Base-by-base conservation (phyloP, 306 rosid species). In the Albizia julibrissin region DNA sequence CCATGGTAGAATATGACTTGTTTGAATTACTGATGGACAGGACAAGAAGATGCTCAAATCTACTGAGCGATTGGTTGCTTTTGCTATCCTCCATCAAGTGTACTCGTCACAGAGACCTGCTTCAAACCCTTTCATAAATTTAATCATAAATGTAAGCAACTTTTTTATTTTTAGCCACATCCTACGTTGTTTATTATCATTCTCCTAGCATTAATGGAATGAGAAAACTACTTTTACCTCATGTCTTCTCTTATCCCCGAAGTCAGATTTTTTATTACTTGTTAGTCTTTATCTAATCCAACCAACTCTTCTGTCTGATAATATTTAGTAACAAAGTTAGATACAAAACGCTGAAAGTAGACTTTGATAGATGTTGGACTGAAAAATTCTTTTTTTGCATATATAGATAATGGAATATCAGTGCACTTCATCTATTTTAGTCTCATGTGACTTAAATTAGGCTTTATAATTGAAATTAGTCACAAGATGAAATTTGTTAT, bases 121-220 rank as follows among this genome's bases (percentile, higher is more conserved):
- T 71, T 82, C 89, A 5, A 92, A 96, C 82, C 99, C 99, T 13
- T 96, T 96, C 88, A 74, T 92, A 72, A 78, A 76, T 85, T 87
- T 91, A 18, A 84, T 94, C 29, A 61, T 94, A 44, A 86, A 86
- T 14, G 99, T 96, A 87, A 90, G 99, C 56, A 33, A 62, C 39
- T 65, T 74, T n/a, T 77, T 49, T 44, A 24, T 3, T 59, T 43
- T 22, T 47, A 8, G 3, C 22, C 22, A 4, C 37, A 8, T 10
- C 13, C 40, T 21, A 40, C 69, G 31, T 79, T 70, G 69, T 21
- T 34, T 75, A 11, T 75, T 54, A 2, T 40, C 22, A 52, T 43
- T 26, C 49, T 72, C 75, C 22, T 66, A 3, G 0, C 10, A 15
- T 31, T 78, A 37, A 8, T 31, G 10, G 72, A 50, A 49, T 33